Evolutionary conservation across 208 protist genomes (phyloP).

Genomic region (Leishmania major): DNA sequence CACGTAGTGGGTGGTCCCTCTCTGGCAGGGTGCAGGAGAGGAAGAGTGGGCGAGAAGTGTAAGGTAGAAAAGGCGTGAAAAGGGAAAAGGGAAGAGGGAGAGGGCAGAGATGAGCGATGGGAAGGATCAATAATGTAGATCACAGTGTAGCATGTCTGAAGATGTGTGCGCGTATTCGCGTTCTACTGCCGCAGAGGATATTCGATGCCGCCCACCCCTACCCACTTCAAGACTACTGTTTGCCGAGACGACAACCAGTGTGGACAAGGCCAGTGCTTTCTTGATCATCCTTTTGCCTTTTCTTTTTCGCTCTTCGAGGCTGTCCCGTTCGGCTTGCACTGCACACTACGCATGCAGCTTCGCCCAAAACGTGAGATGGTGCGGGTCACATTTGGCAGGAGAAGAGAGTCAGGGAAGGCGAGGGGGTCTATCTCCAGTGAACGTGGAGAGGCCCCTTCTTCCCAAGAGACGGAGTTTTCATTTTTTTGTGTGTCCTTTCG

Average conservation of each 20-base stretch:
- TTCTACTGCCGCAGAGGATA: neutral
- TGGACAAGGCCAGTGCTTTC: neutral
- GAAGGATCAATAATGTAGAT: neutral
- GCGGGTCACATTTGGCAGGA: neutral
- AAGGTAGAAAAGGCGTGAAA: no score
- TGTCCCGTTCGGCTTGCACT: neutral
- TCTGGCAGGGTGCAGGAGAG: neutral
- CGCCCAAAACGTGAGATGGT: neutral
- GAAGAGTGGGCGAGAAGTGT: neutral
- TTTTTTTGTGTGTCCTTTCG: neutral
- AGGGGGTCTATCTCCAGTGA: neutral
- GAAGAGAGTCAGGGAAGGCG: neutral
- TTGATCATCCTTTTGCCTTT: neutral
- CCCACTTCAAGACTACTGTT: neutral
- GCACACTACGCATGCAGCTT: neutral
- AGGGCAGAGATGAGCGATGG: neutral
- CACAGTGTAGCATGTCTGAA: neutral
- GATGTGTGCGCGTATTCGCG: neutral
- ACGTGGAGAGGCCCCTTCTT: neutral
- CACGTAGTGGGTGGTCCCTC: neutral
- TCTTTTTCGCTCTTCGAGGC: neutral
- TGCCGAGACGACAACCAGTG: neutral
- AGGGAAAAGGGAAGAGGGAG: neutral
- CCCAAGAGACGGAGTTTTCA: neutral
- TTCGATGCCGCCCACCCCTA: neutral